Evolutionary conservation across 176 grass and related monocot genomes (phyloP), one percentile per base, ranked within the genome.

Genomic region (Ananas comosus): DNA sequence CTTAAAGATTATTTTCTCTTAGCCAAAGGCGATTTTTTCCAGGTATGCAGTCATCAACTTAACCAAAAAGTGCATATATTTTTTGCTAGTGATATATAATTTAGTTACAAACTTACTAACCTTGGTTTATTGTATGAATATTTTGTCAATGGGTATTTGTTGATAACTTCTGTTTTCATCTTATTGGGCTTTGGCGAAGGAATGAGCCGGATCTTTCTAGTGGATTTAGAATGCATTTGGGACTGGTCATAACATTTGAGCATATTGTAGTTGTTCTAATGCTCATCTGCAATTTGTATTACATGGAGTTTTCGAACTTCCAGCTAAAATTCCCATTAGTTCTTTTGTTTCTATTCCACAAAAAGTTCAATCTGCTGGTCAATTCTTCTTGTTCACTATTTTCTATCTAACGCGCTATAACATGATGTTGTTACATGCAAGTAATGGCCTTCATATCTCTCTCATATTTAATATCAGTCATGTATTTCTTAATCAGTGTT

Each of bases 11-110:
- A 97, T 87, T 97, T 97, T 88, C 85, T 97, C 63, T 88, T 97
- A 74, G 94, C 89, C n/a, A 97, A 97, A 90, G 94, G 94, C 65
- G 94, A 97, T 80, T 97, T 97, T 87, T 97, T 97, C 65, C 94
- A 97, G 89, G 94, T 92, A 85, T 64, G 33, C 42, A 75, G 14
- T 16, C 24, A 58, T 48, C 70, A 70, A 9, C 65, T 51, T 54
- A 13, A 51, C 63, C 19, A 29, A 53, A 58, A 29, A 56, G 51
- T 80, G 24, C 61, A 59, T 53, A 0, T 50, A 1, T 12, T 75
- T 88, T 5, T 47, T 53, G 48, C 64, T 14, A 78, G 22, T 23
- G 53, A 42, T 70, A 29, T 51, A 33, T n/a, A 14, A 65, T 16
- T 78, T 51, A 22, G 13, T 18, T 21, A 18, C 54, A 21, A 59